Conservation (phyloP, 164 flowering plant genomes). For the Annona cherimola region DNA sequence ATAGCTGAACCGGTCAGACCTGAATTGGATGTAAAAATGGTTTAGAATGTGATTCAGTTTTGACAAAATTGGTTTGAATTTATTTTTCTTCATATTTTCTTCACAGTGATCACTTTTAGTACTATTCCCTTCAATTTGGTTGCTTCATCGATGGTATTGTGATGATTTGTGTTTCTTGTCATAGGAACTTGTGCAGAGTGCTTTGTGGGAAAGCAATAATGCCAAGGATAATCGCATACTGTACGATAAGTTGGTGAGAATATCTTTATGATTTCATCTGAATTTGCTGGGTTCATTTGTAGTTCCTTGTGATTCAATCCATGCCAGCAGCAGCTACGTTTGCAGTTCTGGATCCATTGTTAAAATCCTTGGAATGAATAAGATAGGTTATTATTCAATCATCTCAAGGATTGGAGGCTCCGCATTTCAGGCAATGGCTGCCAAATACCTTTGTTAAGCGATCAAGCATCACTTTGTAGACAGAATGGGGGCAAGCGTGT, state of each 20-base stretch:
- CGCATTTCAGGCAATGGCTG: not conserved
- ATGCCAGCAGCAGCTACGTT: not conserved
- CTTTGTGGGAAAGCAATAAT: conserved; percentile 80
- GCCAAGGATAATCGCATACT: conserved; percentile 86
- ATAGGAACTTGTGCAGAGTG: conserved; percentile 98
- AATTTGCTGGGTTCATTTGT: not conserved
- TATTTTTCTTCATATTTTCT: no score
- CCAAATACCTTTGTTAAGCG: not conserved
- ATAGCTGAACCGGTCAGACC: no score
- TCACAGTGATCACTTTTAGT: not conserved
- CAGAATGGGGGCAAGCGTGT: no score
- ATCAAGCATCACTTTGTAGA: not conserved
- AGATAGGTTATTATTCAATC: not conserved
- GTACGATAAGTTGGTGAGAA: conserved; percentile 68
- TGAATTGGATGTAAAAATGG: no score
- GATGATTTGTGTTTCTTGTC: not conserved
- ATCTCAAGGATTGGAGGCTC: not conserved
- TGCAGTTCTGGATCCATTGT: not conserved
- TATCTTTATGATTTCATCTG: conserved; percentile 19
- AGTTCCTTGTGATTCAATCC: not conserved
- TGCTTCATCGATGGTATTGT: not conserved
- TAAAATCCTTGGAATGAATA: not conserved
- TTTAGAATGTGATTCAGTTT: no score
- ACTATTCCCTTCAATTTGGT: not conserved
- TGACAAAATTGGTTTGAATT: no score